phyloP scores from a whole-genome alignment of 495 filamentous ascomycete genomes.

The Xylaria intraflava region DNA sequence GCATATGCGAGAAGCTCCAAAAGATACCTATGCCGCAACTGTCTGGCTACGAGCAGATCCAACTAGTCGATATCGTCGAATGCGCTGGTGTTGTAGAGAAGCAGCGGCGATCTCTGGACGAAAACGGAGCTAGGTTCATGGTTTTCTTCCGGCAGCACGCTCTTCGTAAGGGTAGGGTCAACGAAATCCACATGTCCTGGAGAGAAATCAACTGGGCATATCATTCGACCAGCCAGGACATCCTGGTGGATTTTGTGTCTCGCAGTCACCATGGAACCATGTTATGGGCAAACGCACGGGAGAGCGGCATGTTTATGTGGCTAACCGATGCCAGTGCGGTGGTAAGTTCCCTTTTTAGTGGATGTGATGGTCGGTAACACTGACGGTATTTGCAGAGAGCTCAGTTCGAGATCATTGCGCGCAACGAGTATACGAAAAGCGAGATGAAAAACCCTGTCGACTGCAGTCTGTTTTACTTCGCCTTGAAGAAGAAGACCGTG shows the following conservation, averaged over 20 bases:
- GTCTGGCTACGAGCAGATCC: constrained; percentile 83
- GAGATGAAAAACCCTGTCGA: constrained; percentile 90
- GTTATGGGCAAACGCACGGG: constrained; percentile 76
- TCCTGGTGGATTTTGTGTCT: constrained; percentile 81
- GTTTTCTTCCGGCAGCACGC: constrained; percentile 84
- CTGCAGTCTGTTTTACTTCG: constrained; percentile 87
- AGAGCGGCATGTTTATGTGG: constrained; percentile 95
- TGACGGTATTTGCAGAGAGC: constrained; percentile 42
- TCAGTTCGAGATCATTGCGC: constrained; percentile 83
- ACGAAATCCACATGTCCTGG: constrained; percentile 72
- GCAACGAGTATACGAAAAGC: constrained; percentile 86
- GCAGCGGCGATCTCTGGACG: constrained; percentile 85
- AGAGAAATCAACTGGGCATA: constrained; percentile 93
- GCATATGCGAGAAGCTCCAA: constrained; percentile 73
- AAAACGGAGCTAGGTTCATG: constrained; percentile 84
- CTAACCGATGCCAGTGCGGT: constrained; percentile 67
- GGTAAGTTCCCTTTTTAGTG: constrained; percentile 42
- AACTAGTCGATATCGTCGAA: constrained; percentile 79
- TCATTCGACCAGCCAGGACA: constrained; percentile 87
- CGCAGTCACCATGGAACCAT: constrained; percentile 69
- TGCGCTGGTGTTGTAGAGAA: constrained; percentile 82
- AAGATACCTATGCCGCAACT: constrained; percentile 71
- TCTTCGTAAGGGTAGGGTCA: constrained; percentile 58
- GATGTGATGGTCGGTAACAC: background rate
- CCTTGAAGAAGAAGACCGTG: constrained; percentile 84